Evolutionary conservation across 345 rosid species (phyloP), one percentile per base, ranked within the genome.

Genomic region (Mercurialis annua): DNA sequence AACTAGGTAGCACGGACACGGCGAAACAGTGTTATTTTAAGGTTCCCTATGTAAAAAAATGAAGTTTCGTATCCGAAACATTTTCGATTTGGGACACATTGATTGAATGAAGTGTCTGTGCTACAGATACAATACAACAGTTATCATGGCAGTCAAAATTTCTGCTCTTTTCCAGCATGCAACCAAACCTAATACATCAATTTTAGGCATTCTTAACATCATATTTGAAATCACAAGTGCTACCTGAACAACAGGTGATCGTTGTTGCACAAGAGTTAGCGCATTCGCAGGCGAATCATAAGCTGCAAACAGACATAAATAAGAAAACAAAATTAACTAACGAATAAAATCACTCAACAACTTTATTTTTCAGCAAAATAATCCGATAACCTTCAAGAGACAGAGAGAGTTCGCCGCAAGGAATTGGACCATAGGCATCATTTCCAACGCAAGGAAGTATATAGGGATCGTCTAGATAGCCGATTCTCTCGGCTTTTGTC

Each of bases 391-490:
- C 96, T 79, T 94, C 96, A 38, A 94, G 92, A 44, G 99, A 86
- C 30, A 91, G 88, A 16, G 87, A 88, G 31, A 94, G 86, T 23
- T 87, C 85, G 47, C 98, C 97, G 42, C 67, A 70, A 26, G 97
- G 90, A 79, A 68, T 47, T 5, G 90, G 89, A 0, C 87, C 83
- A 67, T 86, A 89, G 53, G 99, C 89, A 29, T 87, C 96, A 62
- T 91, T 91, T 6, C 99, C 99, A 62, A 89, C 85, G 60, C 95
- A 94, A 10, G 99, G 98, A 62, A 94, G 92, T 66, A 87, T 76
- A 74, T 73, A 68, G 0, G 80, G 88, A 67, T 89, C 95, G 60
- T 94, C 96, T 30, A 94, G 79, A 78, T 83, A 89, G 42, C 96
- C 93, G 54, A 87, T 64, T 72, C 86, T 83, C 73, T 86, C 88